Base-by-base conservation (phyloP, 2,329 filamentous ascomycete genomes). In the Cladosporium sp. region DNA sequence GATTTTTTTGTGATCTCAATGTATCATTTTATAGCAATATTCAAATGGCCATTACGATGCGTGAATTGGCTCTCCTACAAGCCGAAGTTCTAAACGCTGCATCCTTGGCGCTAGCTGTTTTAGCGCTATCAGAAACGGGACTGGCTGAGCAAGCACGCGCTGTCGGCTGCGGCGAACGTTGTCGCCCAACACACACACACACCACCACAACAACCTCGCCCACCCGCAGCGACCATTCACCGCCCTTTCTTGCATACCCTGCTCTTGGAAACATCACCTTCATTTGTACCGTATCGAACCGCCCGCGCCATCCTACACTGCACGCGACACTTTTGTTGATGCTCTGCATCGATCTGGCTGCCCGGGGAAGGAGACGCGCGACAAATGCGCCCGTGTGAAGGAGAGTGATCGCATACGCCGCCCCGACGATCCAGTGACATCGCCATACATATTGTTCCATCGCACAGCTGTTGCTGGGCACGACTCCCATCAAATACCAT, bases 351-450 rank as follows among this genome's bases (percentile, higher is more conserved):
- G 59, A 3, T n/a, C 18, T 52, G 44, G 59, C 44, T 52, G 8
- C 32, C 30, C 30, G 32, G 47, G 47, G 44, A 34, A 62, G 59
- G 59, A 51, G 59, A 62, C 59, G 59, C 59, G 59, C 34, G 21
- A n/a, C 24, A 32, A 32, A 62, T 62, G 59, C 59, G 59, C 58
- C 58, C 58, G 38, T 41, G 38, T 60, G 58, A 51, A 49, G 52
- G 15, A 30, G 24, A 34, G 26, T 44, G 41, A 61, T 32, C 59
- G 26, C 38, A 28, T 26, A 28, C 44, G 30, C 21, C 38, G n/a
- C 6, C 18, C 44, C 44, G 2, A 52, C 44, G 14, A 26, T 36
- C 7, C 28, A 15, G 7, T 47, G 38, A 34, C n/a, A 54, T 54
- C 28, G 15, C 32, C 47, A 52, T 54, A n/a, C 30, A 52, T 6